Base-by-base conservation (phyloP, 371 early-diverging fungal genomes). In the Cokeromyces recurvatus region DNA sequence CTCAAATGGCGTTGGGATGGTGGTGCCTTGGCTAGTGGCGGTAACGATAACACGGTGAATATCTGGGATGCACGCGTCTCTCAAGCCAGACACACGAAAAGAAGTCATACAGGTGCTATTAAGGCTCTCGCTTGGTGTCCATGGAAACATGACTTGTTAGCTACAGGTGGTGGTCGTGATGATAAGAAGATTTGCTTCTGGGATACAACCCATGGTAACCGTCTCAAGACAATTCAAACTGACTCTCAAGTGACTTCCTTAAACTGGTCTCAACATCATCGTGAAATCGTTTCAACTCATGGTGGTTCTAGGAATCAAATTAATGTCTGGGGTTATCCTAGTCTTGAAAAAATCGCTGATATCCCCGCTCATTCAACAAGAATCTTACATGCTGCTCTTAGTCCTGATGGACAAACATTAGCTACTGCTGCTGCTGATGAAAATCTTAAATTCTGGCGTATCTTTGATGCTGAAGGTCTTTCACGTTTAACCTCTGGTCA, bases 41-140 rank as follows among this genome's bases (percentile, higher is more conserved):
- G 97, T 3, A 99, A 99, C 68, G 99, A 99, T 59, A 97, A 97
- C 57, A 51, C 81, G 20, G 90, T 98, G 16, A 87, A 92, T 44
- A 79, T 99, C 9, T 99, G 98, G 98, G 94, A 98, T 54, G 72
- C 81, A 6, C 79, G 96, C 20, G 14, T 10, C 0, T 64, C 63
- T 0, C 59, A 44, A 19, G 91, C 91, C 21, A 81, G 71, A 44
- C 78, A 78, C 52, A 86, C 84, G 9, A 90, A 85, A 48, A 64
- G 74, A 3, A 82, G 81, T 47, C 97, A 96, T 61, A 75, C 61
- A 1, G 90, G 95, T 10, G 97, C 95, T 12, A 87, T 96, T 16
- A 93, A 93, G 86, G 99, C 99, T 0, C 53, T 99, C 21, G 94
- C 94, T 3, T 99, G 99, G 99, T 95, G 97, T 62, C 99, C 99